Base-by-base conservation (phyloP, 2,329 filamentous ascomycete genomes). In the Stagonosporopsis tanaceti region DNA sequence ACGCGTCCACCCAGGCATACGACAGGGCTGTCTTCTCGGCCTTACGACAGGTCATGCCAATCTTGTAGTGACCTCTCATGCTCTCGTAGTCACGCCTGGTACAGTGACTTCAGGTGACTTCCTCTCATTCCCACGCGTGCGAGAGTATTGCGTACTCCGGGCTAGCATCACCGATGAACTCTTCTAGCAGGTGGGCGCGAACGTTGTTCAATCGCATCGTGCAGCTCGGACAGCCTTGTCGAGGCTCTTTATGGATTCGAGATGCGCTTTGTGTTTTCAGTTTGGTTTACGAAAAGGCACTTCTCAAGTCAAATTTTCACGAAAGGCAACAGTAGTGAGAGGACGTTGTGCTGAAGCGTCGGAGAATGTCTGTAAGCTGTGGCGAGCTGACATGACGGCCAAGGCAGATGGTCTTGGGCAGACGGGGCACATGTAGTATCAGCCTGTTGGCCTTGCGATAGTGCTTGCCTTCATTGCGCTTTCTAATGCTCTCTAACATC, bases 381-480 rank as follows among this genome's bases (percentile, higher is more conserved):
- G 8, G 32, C 14, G 15, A n/a, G 32, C 12, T 34, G 32, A 15
- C 3, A 34, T 4, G 32, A n/a, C 32, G 14, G 32, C 28, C 3
- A 15, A 34, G 32, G 32, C 14, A 34, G 28, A 7, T 30, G 25
- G 6, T 6, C 25, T 27, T 27, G 8, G 6, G 25, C 25, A 8
- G 25, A 8, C 25, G 28, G 28, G 28, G 32, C 14, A n/a, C 4
- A 34, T 34, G 15, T 14, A 30, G 28, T 65, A 20, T 67, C 62
- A 24, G 47, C 47, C 25, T 50, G 30, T 14, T 12, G 4, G 34
- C 30, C n/a, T 14, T 24, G 20, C 39, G 20, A 15, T 17, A 6
- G 8, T 44, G 20, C 17, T 41, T 20, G 15, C 9, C 14, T 34
- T 32, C 14, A 22, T 4, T 20, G 9, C 3, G 6, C 3, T 20